Evolutionary conservation across 2,329 filamentous ascomycete species (phyloP).

Genomic region (Aspergillus udagawae): DNA sequence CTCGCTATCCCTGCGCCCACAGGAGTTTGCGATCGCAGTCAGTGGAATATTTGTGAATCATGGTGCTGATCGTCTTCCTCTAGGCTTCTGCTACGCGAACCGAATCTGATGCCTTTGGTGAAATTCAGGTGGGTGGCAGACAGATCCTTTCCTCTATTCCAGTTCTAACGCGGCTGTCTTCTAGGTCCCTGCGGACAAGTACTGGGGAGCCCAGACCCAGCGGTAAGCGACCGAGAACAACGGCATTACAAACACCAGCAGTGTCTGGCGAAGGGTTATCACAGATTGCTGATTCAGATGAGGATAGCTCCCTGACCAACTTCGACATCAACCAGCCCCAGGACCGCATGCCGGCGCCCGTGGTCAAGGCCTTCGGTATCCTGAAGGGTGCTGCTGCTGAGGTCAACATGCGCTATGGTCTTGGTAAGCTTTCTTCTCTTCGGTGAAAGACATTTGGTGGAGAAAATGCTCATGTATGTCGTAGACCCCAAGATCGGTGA

Average conservation of each 20-base stretch:
- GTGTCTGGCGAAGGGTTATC: background rate
- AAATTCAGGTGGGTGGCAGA: constrained; percentile 62
- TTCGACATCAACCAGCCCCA: constrained; percentile 99
- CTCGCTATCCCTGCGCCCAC: background rate
- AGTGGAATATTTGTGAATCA: background rate
- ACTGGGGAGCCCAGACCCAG: constrained; percentile 98
- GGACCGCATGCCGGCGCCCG: constrained; percentile 93
- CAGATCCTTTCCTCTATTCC: background rate
- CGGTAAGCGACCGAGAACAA: constrained; percentile 45
- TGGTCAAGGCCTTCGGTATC: constrained; percentile 91
- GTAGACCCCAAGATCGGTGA: constrained; percentile 81
- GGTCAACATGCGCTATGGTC: constrained; percentile 91
- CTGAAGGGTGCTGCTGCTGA: constrained; percentile 94
- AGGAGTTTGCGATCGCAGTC: background rate
- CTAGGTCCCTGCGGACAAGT: constrained; percentile 78
- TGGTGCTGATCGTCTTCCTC: background rate
- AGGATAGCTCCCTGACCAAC: constrained; percentile 73
- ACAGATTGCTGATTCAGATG: constrained; percentile 17
- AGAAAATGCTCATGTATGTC: constrained; percentile 3
- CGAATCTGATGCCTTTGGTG: constrained; percentile 97
- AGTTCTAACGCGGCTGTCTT: constrained; percentile 12
- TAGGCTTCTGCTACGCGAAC: constrained; percentile 59
- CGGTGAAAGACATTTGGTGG: constrained; percentile 7
- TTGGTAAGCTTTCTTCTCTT: constrained; percentile 49
- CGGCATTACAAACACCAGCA: background rate